Evolutionary conservation across 169 alveolate genomes (phyloP).

Genomic region (Eimeria necatrix): DNA sequence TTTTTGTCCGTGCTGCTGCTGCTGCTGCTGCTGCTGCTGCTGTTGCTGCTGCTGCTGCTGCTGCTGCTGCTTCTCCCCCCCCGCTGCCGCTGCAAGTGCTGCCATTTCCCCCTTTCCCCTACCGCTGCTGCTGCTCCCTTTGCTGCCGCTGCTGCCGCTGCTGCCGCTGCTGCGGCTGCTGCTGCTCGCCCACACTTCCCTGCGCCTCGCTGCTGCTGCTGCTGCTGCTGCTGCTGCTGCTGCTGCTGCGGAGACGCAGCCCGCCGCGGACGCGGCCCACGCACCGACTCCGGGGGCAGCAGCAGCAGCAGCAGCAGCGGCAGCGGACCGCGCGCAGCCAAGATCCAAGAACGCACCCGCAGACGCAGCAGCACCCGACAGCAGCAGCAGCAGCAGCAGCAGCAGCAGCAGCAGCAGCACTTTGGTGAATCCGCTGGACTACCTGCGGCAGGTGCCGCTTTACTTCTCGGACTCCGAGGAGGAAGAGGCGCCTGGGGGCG

Average conservation of each 20-base stretch:
- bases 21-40: conserved; percentile 15
- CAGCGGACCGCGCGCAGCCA: background rate
- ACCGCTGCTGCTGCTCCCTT: background rate
- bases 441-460: conserved; percentile 47
- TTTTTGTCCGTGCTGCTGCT: background rate
- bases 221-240: conserved; percentile 54
- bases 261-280: background rate
- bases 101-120: background rate
- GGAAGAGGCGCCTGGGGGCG: conserved; percentile 30
- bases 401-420: conserved; percentile 15
- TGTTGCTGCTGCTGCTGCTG: background rate
- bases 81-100: conserved; percentile 39
- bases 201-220: background rate
- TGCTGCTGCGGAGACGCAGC: conserved; percentile 27
- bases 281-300: background rate
- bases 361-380: background rate
- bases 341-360: too few relatives aligned
- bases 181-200: background rate
- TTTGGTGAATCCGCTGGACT: background rate
- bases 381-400: background rate
- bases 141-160: conserved; percentile 33
- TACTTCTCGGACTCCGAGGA: conserved; percentile 61
- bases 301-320: conserved; percentile 5
- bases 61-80: conserved; percentile 11
- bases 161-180: conserved; percentile 33